Evolutionary conservation across 192 early-diverging fungal species (phyloP), one percentile per base, ranked within the genome.

Genomic region (Umbelopsis isabellina): DNA sequence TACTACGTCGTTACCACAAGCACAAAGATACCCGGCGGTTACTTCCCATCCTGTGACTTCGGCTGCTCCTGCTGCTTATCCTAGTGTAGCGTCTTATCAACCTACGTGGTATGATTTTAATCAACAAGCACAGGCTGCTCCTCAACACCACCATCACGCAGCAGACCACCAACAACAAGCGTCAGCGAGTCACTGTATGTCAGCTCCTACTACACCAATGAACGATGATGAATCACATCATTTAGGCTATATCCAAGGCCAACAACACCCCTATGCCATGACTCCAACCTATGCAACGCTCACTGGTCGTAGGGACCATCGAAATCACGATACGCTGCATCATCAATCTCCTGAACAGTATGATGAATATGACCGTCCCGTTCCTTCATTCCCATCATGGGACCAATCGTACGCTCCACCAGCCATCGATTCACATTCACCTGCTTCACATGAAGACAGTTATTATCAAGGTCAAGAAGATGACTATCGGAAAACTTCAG

Each of bases 141-240:
- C 27, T 30, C 48, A 49, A 49, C 48, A 49, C 4, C 48, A 49
- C 1, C 48, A 49, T 12, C 48, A 49, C 5, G 5, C 55, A 61
- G 12, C 27, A 61, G 27, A 33, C 27, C 27, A 8, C 37, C 15
- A 8, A 18, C 23, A 30, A 13, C 27, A 25, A 7, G 12, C 12
- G 16, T 61, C 55, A 35, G 13, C 37, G 7, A 27, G 7, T 33
- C 55, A 61, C 25, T 27, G 21, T 16, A 61, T 61, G 55, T 61
- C 55, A 4, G 55, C 55, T 27, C 55, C 55, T 61, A 61, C 55
- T 35, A 61, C 55, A 61, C 55, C 55, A 16, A 61, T 61, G 55
- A 61, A 25, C 2, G 55, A 61, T 18, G 55, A 61, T 18, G 55
- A 61, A 35, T 30, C 55, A 18, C 30, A 10, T 16, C 11, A 35